Conservation (phyloP, 768 basidiomycete genomes). For the Nevesoporus exiguus region DNA sequence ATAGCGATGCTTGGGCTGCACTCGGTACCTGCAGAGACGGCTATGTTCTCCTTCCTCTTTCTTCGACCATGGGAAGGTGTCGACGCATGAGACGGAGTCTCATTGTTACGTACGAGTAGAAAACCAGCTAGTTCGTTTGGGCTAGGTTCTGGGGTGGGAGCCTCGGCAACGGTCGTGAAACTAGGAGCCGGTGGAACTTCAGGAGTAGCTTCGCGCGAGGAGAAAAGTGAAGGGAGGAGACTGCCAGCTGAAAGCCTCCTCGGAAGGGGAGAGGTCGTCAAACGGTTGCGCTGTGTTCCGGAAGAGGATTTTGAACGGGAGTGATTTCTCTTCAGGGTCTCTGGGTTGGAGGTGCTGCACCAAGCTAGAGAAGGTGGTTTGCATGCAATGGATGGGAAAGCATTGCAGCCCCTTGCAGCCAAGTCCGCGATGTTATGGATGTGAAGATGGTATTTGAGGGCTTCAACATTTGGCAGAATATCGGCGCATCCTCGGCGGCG, state of each 20-base stretch:
- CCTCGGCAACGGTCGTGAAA: constrained; percentile 12
- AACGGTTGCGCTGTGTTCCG: neutral
- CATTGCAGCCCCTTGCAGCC: neutral
- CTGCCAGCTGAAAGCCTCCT: constrained; percentile 18
- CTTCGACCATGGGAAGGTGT: constrained; percentile 19
- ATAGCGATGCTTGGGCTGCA: constrained; percentile 17
- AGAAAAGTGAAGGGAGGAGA: constrained; percentile 15
- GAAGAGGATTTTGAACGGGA: constrained; percentile 19
- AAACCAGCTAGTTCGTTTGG: neutral
- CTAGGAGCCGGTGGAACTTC: constrained; percentile 4
- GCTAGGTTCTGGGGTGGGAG: constrained; percentile 3
- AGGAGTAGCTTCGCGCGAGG: constrained; percentile 3
- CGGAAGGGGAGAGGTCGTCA: neutral
- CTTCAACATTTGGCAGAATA: constrained; percentile 39
- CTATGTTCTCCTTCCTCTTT: constrained; percentile 10
- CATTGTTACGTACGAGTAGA: neutral
- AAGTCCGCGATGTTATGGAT: constrained; percentile 51
- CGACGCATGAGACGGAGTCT: neutral
- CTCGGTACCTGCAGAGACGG: neutral
- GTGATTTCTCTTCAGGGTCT: constrained; percentile 7
- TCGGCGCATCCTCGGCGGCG: constrained; percentile 45
- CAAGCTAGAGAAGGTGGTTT: neutral
- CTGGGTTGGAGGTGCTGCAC: neutral
- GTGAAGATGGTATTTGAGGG: constrained; percentile 51
- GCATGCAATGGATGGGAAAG: neutral